phyloP scores from a whole-genome alignment of 805 yeast species.

The Cyberlindnera petersonii region DNA sequence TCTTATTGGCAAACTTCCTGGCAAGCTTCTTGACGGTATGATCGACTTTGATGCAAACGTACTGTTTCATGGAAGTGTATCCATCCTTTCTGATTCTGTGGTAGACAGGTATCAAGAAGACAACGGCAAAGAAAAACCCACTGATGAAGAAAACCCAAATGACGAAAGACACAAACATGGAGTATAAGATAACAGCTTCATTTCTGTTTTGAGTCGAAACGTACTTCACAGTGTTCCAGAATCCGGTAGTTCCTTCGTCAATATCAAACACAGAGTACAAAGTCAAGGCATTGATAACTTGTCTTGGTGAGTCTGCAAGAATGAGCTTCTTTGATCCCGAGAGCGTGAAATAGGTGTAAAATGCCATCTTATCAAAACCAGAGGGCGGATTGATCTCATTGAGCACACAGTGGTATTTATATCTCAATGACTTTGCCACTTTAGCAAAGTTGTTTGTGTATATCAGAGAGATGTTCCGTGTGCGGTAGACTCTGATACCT shows the following conservation, averaged over 20 bases:
- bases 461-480: slow-evolving; percentile 62
- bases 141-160: slow-evolving; percentile 70
- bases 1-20: slow-evolving; percentile 21
- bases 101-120: slow-evolving; percentile 49
- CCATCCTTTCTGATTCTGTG: slow-evolving; percentile 38
- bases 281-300: slow-evolving; percentile 76
- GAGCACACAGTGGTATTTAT: slow-evolving; percentile 68
- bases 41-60: slow-evolving; percentile 58
- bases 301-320: slow-evolving; percentile 84
- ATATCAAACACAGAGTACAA: slow-evolving; percentile 46
- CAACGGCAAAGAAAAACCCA: slow-evolving; percentile 50
- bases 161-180: slow-evolving; percentile 71
- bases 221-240: slow-evolving; percentile 41
- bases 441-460: slow-evolving; percentile 67
- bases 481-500: slow-evolving; percentile 55
- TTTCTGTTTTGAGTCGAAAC: slow-evolving; percentile 59
- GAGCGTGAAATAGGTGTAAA: slow-evolving; percentile 60
- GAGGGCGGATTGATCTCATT: slow-evolving; percentile 63
- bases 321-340: slow-evolving; percentile 59
- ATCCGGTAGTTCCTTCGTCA: slow-evolving; percentile 28
- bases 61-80: slow-evolving; percentile 49
- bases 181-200: slow-evolving; percentile 68
- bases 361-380: slow-evolving; percentile 62
- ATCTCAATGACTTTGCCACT: slow-evolving; percentile 52
- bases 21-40: slow-evolving; percentile 52